Percentiles rank a stretch among this genome's conserved stretches.
Evolutionary conservation across 306 rosid species (phyloP).

Genomic region (Casuarina cunninghamiana): DNA sequence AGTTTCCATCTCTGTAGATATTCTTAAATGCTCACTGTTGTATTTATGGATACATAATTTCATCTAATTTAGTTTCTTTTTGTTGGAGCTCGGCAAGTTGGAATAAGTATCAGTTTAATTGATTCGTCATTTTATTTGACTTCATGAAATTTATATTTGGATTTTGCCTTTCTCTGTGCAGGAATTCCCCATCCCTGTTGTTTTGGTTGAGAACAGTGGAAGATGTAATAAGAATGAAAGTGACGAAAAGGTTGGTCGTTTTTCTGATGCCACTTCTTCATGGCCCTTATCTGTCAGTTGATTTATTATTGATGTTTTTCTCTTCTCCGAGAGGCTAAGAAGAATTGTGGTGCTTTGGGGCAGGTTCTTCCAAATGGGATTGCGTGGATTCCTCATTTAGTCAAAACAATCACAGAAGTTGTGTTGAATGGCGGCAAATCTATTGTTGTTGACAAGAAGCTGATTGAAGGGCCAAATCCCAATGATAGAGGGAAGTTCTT

Average conservation of each 20-base stretch:
- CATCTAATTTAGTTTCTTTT: neutral
- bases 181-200: constrained; percentile 71
- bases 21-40: neutral
- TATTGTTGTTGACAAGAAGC: constrained; percentile 66
- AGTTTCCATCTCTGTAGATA: neutral
- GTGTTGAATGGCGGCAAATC: constrained; percentile 63
- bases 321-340: neutral
- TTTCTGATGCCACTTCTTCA: constrained; percentile 12
- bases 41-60: neutral
- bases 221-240: constrained; percentile 81
- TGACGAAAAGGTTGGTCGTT: constrained; percentile 78
- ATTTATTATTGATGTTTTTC: constrained; percentile 5
- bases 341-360: constrained; percentile 28
- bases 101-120: neutral
- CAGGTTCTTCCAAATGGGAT: constrained; percentile 90
- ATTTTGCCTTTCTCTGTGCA: constrained; percentile 23
- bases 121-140: neutral
- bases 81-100: constrained; percentile 2
- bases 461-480: constrained; percentile 95
- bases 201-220: constrained; percentile 93
- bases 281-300: constrained; percentile 5
- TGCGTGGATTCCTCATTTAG: constrained; percentile 84
- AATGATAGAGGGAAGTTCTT: constrained; percentile 70
- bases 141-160: neutral
- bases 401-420: constrained; percentile 68